Base-by-base conservation (phyloP, 1,139 yeast species). In the Lodderomyces orthopsilosis region DNA sequence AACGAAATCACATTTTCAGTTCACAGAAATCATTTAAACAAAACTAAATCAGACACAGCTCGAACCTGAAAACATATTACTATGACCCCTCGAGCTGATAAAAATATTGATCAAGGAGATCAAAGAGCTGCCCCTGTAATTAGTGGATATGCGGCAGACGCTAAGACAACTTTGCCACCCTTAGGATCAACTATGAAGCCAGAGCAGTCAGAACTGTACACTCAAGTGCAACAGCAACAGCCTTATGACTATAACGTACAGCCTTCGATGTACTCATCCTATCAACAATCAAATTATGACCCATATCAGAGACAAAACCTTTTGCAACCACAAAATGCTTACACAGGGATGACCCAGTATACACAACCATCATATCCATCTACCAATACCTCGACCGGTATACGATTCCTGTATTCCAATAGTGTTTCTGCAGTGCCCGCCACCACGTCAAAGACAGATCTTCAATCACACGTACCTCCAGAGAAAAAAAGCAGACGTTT, bases 401-500 rank as follows among this genome's bases (percentile, higher is more conserved):
- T 40, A 26, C 42, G 39, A 35, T 40, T 28, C 15, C 42, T 15
- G 35, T 28, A 40, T 14, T 35, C 39, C 2, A 10, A 13, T 7
- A 21, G 27, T 23, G 26, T 23, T 3, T 34, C 37, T 2, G 37
- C 37, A 8, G 27, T 21, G 13, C 18, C 35, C 12, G 32, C 21
- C 6, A n/a, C 38, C 6, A 12, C 36, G 12, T 18, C 40, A 33
- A 37, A 40, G 2, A 12, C 35, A 14, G 41, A 40, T n/a, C 36
- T 13, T 10, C 36, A 19, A 17, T 13, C 30, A 30, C 58, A 51
- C 26, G 63, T 61, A 21, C 21, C 13, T n/a, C 23, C 19, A 19
- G 28, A 24, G 13, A 61, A 59, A 44, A 53, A 64, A 15, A 62
- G 61, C 12, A 49, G 76, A 45, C 65, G 91, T 35, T 83, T 83